Base-by-base conservation (phyloP, 2,329 filamentous ascomycete genomes). In the Tolypocladium paradoxum region DNA sequence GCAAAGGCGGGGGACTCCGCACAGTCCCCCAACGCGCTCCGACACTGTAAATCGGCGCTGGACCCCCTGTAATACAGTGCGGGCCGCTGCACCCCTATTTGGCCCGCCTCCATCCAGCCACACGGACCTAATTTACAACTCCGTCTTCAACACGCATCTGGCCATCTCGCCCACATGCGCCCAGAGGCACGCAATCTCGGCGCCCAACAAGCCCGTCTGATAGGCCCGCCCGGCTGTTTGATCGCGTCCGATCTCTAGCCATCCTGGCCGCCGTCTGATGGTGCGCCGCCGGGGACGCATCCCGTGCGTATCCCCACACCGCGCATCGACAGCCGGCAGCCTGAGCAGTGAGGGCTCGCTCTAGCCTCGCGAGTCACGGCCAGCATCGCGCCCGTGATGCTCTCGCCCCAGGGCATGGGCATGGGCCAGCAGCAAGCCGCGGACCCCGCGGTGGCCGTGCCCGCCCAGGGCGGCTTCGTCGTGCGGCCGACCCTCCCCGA, bases 401-500 rank as follows among this genome's bases (percentile, higher is more conserved):
- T 20, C 20, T 37, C 48, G 7, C 33, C 48, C 18, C 33, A 35
- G 51, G 47, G 24, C 16, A 51, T 51, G 49, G 40, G 51, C 31
- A 45, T 6, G 16, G 49, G 47, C 20, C 31, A 53, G 53, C 52
- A 51, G 35, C 52, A 53, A 22, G 50, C 34, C 22, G 54, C 20
- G 43, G 35, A 38, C 22, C 22, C 27, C 11, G 36, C 24, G 12
- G 51, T 16, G 16, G 36, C 35, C 27, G 43, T 48, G 27, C 27
- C 34, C 16, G 22, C 24, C 16, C 37, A 52, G 20, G 46, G 37
- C 33, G 49, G 31, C 46, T 53, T 58, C 48, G 51, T 55, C 40
- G 53, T 55, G 36, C 60, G 58, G 29, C 62, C 61, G 37, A 56
- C 69, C 22, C 69, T 92, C 48, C 91, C 91, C 8, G 75, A 83